phyloP scores from a whole-genome alignment of 768 basidiomycete species.

The Ephemerocybe angulata region DNA sequence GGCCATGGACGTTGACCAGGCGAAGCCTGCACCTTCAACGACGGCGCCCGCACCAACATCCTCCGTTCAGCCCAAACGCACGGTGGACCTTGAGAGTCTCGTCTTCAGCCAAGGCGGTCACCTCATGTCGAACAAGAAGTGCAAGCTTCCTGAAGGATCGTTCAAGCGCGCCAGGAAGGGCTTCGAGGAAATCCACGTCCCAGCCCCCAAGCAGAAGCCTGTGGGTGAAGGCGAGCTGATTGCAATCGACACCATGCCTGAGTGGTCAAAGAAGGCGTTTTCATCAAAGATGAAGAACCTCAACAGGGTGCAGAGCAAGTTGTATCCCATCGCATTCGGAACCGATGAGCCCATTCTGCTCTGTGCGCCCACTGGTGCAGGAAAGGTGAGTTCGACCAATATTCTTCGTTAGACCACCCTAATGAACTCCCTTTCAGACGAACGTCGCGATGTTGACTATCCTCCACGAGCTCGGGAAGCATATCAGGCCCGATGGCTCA shows the following conservation, averaged over 20 bases:
- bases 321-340: conserved; percentile 90
- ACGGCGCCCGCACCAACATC: conserved; percentile 87
- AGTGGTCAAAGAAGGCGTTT: conserved; percentile 88
- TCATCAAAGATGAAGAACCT: conserved; percentile 57
- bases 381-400: conserved; percentile 68
- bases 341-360: conserved; percentile 93
- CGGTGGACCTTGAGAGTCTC: conserved; percentile 89
- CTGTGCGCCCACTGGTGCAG: conserved; percentile 97
- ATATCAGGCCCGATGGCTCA: conserved; percentile 73
- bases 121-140: conserved; percentile 98
- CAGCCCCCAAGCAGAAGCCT: conserved; percentile 80
- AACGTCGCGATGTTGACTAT: conserved; percentile 97
- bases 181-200: conserved; percentile 97
- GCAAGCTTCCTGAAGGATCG: conserved; percentile 94
- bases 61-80: conserved; percentile 77
- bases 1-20: conserved; percentile 78
- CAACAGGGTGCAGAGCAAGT: conserved; percentile 90
- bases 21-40: conserved; percentile 64
- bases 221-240: conserved; percentile 65
- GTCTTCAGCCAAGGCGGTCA: conserved; percentile 96
- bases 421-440: conserved; percentile 52
- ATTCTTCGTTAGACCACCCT: background rate
- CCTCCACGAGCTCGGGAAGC: conserved; percentile 84
- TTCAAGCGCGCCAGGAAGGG: conserved; percentile 97
- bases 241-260: conserved; percentile 66